These are phyloP conservation scores for Cajanus cajan DNA, from an alignment of 306 rosid genomes.

Conservation along the genomic window DNA sequence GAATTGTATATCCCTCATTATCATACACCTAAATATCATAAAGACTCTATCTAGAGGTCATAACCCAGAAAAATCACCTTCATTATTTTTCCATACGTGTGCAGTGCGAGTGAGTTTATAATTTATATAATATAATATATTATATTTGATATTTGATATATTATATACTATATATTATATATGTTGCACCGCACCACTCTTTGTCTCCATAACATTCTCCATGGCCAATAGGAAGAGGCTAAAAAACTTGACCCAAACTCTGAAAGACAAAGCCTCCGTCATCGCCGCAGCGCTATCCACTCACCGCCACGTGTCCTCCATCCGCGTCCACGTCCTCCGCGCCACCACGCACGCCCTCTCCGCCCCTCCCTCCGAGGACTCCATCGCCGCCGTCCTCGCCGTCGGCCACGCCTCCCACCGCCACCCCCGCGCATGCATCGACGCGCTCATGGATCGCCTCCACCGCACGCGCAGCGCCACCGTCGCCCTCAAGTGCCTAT, in stretches of 20 bases:
- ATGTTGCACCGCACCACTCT: too few species aligned
- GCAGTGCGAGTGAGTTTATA: too few species aligned
- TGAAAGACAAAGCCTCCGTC: conserved; percentile 74
- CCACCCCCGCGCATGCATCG: conserved; percentile 51
- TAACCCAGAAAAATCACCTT: too few species aligned
- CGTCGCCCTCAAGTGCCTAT: conserved; percentile 81
- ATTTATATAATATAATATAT: too few species aligned
- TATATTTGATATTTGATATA: too few species aligned
- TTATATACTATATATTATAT: too few species aligned
- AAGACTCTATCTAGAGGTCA: not conserved
- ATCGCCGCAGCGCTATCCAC: conserved; percentile 54
- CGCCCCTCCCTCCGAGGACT: conserved; percentile 48
- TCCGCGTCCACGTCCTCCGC: conserved; percentile 55
- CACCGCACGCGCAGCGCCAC: conserved; percentile 58
- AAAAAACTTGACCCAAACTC: conserved; percentile 33
- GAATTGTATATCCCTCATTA: not conserved
- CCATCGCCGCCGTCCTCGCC: conserved; percentile 51
- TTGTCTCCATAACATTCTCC: too few species aligned
- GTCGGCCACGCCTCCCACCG: conserved; percentile 32
- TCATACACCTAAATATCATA: not conserved
- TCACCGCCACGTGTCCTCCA: conserved; percentile 48
- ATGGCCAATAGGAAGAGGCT: conserved; percentile 23
- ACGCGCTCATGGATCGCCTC: conserved; percentile 71
- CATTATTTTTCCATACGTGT: too few species aligned
- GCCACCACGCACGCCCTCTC: conserved; percentile 71